phyloP scores from a whole-genome alignment of 805 yeast genomes.

The Metschnikowia arizonensis region DNA sequence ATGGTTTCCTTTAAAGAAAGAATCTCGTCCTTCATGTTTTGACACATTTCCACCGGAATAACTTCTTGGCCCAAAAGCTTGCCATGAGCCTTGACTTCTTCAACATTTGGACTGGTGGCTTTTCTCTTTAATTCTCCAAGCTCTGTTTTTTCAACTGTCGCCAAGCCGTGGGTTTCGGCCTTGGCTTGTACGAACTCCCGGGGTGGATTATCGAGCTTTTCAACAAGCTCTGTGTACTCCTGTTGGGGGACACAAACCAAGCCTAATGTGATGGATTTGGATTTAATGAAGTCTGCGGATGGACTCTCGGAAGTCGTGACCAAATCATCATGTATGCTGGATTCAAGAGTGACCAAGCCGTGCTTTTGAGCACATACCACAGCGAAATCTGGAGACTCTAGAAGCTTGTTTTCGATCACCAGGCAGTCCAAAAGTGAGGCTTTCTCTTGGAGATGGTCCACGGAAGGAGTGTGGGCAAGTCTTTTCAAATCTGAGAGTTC shows the following conservation, averaged over 20 bases:
- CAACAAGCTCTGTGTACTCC: slow-evolving; percentile 9
- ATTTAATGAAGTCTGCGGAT: slow-evolving; percentile 3
- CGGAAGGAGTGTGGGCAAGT: slow-evolving; percentile 17
- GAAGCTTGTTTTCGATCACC: background rate
- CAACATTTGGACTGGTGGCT: slow-evolving; percentile 13
- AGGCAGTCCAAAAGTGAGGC: slow-evolving; percentile 1
- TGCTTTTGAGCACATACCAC: slow-evolving; percentile 7
- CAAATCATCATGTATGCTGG: background rate
- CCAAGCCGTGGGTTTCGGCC: slow-evolving; percentile 6
- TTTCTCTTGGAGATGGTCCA: slow-evolving; percentile 8
- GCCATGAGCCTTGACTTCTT: slow-evolving; percentile 4
- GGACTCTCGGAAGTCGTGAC: slow-evolving; percentile 2
- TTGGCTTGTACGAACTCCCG: slow-evolving; percentile 3
- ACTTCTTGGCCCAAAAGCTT: background rate
- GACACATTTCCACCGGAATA: slow-evolving; percentile 7
- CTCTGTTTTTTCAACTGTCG: slow-evolving; percentile 1
- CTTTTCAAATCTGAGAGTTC: slow-evolving; percentile 11
- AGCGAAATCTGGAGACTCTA: slow-evolving; percentile 6
- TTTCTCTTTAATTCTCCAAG: slow-evolving; percentile 12
- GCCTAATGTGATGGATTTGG: slow-evolving; percentile 14
- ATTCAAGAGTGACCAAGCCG: slow-evolving; percentile 3
- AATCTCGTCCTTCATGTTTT: slow-evolving; percentile 8
- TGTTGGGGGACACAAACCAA: slow-evolving; percentile 13
- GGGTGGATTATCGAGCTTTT: slow-evolving; percentile 5
- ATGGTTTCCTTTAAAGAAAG: background rate